A percentile compares a stretch with the other conserved stretches of the same genome.
These are phyloP conservation scores for Parascedosporium putredinis DNA, from an alignment of 2,329 filamentous ascomycete species.

Conservation along the genomic window DNA sequence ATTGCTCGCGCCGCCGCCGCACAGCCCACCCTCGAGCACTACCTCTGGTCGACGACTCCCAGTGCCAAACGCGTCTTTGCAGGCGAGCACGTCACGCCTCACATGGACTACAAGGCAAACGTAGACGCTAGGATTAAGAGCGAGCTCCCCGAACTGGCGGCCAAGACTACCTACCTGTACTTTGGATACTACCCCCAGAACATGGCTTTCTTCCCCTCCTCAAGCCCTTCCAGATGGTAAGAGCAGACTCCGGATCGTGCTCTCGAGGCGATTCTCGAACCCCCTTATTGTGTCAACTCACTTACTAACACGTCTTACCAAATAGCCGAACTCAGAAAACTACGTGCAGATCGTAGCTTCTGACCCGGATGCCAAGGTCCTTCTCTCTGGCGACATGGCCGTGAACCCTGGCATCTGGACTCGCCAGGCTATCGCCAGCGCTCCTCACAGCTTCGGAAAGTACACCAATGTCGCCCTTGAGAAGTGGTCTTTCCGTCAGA, in stretches of 20 bases:
- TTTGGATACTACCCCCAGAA: conserved; percentile 25
- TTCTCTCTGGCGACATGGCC: conserved; percentile 15
- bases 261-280: too few species aligned
- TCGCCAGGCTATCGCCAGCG: conserved; percentile 13
- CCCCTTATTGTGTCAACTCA: neutral
- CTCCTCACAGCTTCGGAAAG: conserved; percentile 11
- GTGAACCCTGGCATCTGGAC: conserved; percentile 18
- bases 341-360: conserved; percentile 14
- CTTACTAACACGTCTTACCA: neutral
- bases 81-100: conserved; percentile 24
- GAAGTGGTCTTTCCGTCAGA: conserved; percentile 15
- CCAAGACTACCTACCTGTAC: conserved; percentile 31
- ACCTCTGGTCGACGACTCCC: conserved; percentile 34
- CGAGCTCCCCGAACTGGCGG: conserved; percentile 17
- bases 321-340: conserved; percentile 1
- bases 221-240: conserved; percentile 4
- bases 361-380: conserved; percentile 14
- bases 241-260: too few species aligned
- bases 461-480: conserved; percentile 17
- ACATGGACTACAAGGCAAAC: conserved; percentile 31
- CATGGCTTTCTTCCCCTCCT: conserved; percentile 10
- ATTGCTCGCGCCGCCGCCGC: conserved; percentile 28
- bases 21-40: conserved; percentile 28
- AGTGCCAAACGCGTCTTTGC: conserved; percentile 19
- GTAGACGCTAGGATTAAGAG: conserved; percentile 29